Percentiles rank a stretch among this genome's conserved stretches.
Evolutionary conservation across 2,329 filamentous ascomycete genomes (phyloP).

Genomic region (Xylariales sp.): DNA sequence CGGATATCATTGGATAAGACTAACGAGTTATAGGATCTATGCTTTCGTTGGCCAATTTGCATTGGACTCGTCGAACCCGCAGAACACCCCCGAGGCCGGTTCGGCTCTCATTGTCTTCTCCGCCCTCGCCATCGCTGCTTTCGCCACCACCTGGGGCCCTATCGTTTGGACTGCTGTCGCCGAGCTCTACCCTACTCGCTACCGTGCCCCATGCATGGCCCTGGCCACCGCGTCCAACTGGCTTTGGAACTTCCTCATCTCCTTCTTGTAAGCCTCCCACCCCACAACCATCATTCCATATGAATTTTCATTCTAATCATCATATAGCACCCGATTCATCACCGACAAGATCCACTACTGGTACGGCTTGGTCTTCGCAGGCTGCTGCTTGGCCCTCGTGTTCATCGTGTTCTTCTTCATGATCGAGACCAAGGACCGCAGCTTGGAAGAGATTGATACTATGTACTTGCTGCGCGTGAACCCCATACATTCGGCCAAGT

Average conservation of each 20-base stretch:
- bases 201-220: constrained; percentile 65
- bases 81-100: constrained; percentile 62
- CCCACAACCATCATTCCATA: neutral
- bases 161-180: constrained; percentile 74
- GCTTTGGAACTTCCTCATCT: constrained; percentile 73
- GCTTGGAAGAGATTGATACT: constrained; percentile 80
- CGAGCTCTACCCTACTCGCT: constrained; percentile 71
- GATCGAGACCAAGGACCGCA: constrained; percentile 77
- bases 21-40: constrained; percentile 53
- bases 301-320: constrained; percentile 40
- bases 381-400: constrained; percentile 71
- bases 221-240: constrained; percentile 69
- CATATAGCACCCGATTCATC: constrained; percentile 73
- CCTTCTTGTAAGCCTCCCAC: constrained; percentile 56
- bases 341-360: constrained; percentile 75
- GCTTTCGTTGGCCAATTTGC: constrained; percentile 62
- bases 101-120: constrained; percentile 74
- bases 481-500: constrained; percentile 58
- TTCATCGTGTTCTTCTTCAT: constrained; percentile 80
- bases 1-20: neutral
- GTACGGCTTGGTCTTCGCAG: constrained; percentile 78
- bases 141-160: constrained; percentile 77
- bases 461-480: constrained; percentile 73
- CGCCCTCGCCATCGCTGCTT: constrained; percentile 74
- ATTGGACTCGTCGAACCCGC: constrained; percentile 56